These are phyloP conservation scores for Populus nigra DNA, from an alignment of 345 rosid genomes.

Conservation along the genomic window DNA sequence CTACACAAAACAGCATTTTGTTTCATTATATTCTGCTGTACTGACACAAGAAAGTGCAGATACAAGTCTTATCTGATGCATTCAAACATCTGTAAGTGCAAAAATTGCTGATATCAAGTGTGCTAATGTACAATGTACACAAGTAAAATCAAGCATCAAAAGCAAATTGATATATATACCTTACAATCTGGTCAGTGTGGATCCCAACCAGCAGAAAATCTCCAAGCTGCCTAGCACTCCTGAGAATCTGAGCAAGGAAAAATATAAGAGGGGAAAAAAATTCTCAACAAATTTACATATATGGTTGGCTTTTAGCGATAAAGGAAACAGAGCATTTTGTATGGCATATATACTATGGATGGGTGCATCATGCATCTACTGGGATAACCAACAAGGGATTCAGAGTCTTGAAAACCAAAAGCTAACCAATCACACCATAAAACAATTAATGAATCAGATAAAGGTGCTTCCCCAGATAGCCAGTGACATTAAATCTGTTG, in stretches of 20 bases:
- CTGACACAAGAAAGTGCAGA: not conserved
- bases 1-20: conserved; percentile 38
- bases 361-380: conserved; percentile 3
- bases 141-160: conserved; percentile 3
- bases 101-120: not conserved
- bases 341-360: not conserved
- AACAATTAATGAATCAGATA: not conserved
- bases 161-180: conserved; percentile 37
- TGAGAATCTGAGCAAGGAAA: conserved; percentile 59
- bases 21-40: conserved; percentile 2
- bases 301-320: not conserved
- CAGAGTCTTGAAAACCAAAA: not conserved
- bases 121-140: not conserved
- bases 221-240: conserved; percentile 84
- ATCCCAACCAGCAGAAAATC: conserved; percentile 93
- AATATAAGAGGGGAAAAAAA: not conserved
- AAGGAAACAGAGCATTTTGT: not conserved
- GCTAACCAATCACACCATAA: not conserved
- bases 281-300: not conserved
- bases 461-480: not conserved
- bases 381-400: not conserved
- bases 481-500: not conserved
- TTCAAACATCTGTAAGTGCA: not conserved
- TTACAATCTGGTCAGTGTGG: conserved; percentile 78
- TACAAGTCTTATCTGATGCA: not conserved